These are phyloP conservation scores for Sclerotinia borealis DNA, from an alignment of 2,329 filamentous ascomycete genomes.

Conservation along the genomic window DNA sequence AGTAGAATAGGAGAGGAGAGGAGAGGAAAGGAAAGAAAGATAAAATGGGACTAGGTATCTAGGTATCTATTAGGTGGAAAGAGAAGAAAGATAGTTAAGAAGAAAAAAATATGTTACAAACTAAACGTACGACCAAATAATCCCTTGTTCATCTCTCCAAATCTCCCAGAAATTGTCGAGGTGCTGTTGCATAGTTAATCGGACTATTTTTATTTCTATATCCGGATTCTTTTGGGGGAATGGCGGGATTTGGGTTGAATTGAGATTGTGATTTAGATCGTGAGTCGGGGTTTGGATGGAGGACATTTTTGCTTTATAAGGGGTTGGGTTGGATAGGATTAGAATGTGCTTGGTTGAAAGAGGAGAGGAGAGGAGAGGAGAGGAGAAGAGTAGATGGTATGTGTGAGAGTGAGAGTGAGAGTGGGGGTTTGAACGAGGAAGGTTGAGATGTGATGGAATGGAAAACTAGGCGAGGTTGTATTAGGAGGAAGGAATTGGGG, in stretches of 20 bases:
- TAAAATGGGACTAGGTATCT: too few species aligned
- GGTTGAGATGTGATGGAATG: too few species aligned
- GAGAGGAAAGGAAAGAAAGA: neutral
- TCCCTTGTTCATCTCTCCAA: constrained; percentile 15
- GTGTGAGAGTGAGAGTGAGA: too few species aligned
- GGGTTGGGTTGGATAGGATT: neutral
- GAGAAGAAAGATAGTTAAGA: neutral
- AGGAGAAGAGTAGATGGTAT: too few species aligned
- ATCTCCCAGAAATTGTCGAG: constrained; percentile 21
- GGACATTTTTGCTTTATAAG: neutral
- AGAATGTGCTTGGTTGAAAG: too few species aligned
- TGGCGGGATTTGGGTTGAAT: neutral
- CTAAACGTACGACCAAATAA: constrained; percentile 20
- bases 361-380: too few species aligned
- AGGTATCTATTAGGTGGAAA: neutral
- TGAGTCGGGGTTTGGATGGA: too few species aligned
- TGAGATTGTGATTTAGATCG: too few species aligned
- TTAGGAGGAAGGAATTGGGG: too few species aligned
- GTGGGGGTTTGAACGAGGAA: too few species aligned
- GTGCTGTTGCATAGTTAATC: constrained; percentile 17
- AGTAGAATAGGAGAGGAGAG: neutral
- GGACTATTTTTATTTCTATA: constrained; percentile 19
- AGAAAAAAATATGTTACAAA: neutral
- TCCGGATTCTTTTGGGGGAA: constrained; percentile 3
- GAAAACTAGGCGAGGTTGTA: too few species aligned